Conservation (phyloP, 75 land plant genomes). For the Pinus albicaulis region DNA sequence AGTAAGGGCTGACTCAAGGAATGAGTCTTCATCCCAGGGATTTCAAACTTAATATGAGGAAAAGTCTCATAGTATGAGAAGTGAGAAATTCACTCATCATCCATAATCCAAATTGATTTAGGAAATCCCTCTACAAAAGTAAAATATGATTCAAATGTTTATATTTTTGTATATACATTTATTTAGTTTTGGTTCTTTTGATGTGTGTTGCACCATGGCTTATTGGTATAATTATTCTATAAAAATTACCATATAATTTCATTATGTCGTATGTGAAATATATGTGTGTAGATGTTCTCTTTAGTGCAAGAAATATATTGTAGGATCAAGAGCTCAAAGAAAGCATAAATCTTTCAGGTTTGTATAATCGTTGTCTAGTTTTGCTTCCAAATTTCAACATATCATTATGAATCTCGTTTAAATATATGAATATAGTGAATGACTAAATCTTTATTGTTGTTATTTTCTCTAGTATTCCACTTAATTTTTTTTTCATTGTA, state of each 20-base stretch:
- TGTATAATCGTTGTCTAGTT: not conserved
- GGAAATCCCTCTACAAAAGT: no score
- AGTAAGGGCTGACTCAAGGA: no score
- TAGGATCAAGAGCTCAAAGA: constrained; percentile 3
- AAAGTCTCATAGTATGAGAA: no score
- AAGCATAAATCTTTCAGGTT: not conserved
- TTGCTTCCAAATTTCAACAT: not conserved
- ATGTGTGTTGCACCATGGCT: not conserved
- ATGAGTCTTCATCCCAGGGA: no score
- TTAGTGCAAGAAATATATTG: constrained; percentile 4
- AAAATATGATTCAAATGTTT: no score
- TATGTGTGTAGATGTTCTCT: not conserved
- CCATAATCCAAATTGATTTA: no score
- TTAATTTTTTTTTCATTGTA: not conserved
- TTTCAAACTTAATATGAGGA: no score
- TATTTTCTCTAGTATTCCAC: not conserved
- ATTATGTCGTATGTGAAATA: not conserved
- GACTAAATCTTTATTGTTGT: not conserved
- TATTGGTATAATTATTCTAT: not conserved
- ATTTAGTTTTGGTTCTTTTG: not conserved
- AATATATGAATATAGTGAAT: not conserved
- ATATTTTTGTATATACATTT: not conserved
- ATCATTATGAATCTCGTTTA: not conserved
- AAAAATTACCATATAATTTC: not conserved
- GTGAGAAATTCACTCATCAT: no score